Evolutionary conservation across 129 eudicot species (phyloP).

Genomic region (Smallanthus sonchifolius): DNA sequence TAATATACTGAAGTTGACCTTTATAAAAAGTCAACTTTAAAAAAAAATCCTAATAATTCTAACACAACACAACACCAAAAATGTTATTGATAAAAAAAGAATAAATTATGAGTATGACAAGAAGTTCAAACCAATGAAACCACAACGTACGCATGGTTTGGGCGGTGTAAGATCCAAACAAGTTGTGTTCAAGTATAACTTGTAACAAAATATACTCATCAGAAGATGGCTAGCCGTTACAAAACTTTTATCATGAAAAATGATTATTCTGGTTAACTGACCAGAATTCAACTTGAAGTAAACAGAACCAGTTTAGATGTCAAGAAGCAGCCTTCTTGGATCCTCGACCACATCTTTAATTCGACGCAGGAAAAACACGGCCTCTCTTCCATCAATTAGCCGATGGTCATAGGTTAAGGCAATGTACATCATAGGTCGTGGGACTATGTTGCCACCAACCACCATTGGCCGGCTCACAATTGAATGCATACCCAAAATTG

Average conservation of each 20-base stretch:
- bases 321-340: conserved; percentile 74
- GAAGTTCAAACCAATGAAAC: conserved; percentile 17
- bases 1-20: background rate
- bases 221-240: conserved; percentile 29
- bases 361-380: conserved; percentile 78
- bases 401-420: conserved; percentile 94
- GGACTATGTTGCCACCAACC: conserved; percentile 67
- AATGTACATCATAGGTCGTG: conserved; percentile 96
- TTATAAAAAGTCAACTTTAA: background rate
- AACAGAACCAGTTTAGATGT: conserved; percentile 39
- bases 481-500: conserved; percentile 85
- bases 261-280: conserved; percentile 22
- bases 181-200: background rate
- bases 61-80: background rate
- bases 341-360: conserved; percentile 93
- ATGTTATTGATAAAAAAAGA: conserved; percentile 7
- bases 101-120: background rate
- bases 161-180: conserved; percentile 13
- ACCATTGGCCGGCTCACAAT: conserved; percentile 91
- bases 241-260: background rate
- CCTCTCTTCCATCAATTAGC: conserved; percentile 99
- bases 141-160: background rate
- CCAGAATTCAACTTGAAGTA: conserved; percentile 3
- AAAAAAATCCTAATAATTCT: background rate
- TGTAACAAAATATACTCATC: conserved; percentile 8